Evolutionary conservation across 140 eudicot species (phyloP).

Genomic region (Erigeron philadelphicus): DNA sequence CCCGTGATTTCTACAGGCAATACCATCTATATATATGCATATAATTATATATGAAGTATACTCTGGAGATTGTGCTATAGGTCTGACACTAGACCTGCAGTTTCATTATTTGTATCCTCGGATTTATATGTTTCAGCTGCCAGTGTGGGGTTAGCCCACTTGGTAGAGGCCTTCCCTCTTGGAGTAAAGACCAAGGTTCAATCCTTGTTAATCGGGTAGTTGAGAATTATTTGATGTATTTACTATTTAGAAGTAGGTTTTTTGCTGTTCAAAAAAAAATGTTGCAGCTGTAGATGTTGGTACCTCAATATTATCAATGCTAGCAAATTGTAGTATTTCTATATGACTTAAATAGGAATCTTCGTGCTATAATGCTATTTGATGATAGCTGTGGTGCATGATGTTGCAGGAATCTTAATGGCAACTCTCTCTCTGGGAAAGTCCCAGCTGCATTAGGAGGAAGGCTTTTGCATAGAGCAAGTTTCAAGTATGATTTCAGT

Average conservation of each 20-base stretch:
- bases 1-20: neutral
- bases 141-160: too few relatives aligned
- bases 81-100: neutral
- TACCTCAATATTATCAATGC: neutral
- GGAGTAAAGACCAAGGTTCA: too few relatives aligned
- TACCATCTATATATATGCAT: neutral
- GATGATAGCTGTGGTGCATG: neutral
- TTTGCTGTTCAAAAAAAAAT: too few relatives aligned
- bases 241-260: too few relatives aligned
- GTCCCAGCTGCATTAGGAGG: constrained; percentile 90
- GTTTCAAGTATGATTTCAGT: constrained; percentile 79
- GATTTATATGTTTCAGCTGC: too few relatives aligned
- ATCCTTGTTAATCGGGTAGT: too few relatives aligned
- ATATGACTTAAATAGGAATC: neutral
- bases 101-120: neutral
- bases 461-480: constrained; percentile 94
- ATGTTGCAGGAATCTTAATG: constrained; percentile 67
- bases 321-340: constrained; percentile 10
- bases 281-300: too few relatives aligned
- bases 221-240: too few relatives aligned
- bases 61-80: constrained; percentile 3
- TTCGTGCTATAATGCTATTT: neutral
- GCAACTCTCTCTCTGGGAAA: constrained; percentile 87
- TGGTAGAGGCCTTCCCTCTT: too few relatives aligned
- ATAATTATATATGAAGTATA: neutral